Evolutionary conservation across 805 yeast species (phyloP).

Genomic region (Suhomyces canberraensis): DNA sequence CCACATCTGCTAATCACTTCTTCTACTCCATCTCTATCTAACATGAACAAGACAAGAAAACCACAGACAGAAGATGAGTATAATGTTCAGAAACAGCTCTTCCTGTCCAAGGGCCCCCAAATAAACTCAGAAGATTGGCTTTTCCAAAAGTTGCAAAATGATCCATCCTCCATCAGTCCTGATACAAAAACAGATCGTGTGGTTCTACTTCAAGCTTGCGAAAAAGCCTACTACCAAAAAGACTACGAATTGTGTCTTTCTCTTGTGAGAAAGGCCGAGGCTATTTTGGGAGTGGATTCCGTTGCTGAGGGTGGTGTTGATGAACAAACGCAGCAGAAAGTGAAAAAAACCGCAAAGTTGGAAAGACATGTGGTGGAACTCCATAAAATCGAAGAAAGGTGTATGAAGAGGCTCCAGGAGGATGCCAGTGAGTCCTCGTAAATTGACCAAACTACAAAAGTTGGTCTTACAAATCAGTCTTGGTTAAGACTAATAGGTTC

Average conservation of each 20-base stretch:
- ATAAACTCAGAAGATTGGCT: constrained; percentile 48
- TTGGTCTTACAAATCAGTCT: too few relatives aligned
- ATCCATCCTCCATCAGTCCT: constrained; percentile 21
- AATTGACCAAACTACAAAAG: too few relatives aligned
- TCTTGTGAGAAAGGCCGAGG: constrained; percentile 23
- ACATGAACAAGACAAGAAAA: constrained; percentile 42
- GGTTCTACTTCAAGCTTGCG: constrained; percentile 55
- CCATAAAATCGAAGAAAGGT: constrained; percentile 40
- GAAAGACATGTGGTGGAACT: constrained; percentile 53
- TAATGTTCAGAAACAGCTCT: constrained; percentile 48
- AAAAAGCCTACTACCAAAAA: constrained; percentile 56
- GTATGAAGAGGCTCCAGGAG: constrained; percentile 1
- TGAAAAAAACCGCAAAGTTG: constrained; percentile 32
- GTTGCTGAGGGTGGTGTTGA: constrained; percentile 12
- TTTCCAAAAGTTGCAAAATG: constrained; percentile 20
- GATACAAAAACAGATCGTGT: constrained; percentile 52
- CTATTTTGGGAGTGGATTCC: constrained; percentile 23
- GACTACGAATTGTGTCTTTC: constrained; percentile 50
- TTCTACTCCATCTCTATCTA: too few relatives aligned
- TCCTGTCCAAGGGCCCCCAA: constrained; percentile 54
- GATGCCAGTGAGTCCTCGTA: too few relatives aligned
- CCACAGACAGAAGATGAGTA: constrained; percentile 70
- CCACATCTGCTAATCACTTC: too few relatives aligned
- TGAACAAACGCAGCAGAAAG: constrained; percentile 16
- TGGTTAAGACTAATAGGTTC: too few relatives aligned